Percentiles rank a stretch among this genome's conserved stretches.
Evolutionary conservation across 2,329 filamentous ascomycete genomes (phyloP).

Genomic region (Pseudogymnoascus sp.): DNA sequence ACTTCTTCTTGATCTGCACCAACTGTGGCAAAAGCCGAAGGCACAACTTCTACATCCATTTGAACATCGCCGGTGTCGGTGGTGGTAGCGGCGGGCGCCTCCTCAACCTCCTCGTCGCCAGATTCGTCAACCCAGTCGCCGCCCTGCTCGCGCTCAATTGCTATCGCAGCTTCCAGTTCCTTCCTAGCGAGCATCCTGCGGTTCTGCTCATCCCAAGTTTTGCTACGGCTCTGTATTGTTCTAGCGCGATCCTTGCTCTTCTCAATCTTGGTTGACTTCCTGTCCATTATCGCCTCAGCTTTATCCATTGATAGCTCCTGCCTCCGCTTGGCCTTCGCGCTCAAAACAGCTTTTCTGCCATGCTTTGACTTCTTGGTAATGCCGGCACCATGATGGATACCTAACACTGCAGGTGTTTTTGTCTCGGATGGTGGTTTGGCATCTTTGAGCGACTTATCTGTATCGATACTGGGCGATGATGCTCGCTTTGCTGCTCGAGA

Average conservation of each 20-base stretch:
- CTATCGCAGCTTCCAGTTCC: constrained; percentile 14
- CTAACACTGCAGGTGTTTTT: constrained; percentile 57
- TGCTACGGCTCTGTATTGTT: constrained; percentile 40
- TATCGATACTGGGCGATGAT: constrained; percentile 59
- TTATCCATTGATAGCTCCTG: constrained; percentile 50
- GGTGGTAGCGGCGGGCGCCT: not conserved
- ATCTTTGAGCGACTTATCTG: constrained; percentile 62
- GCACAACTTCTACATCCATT: not conserved
- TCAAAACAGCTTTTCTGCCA: constrained; percentile 44
- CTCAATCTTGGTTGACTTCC: constrained; percentile 46
- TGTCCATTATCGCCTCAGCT: constrained; percentile 51
- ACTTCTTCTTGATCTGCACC: not conserved
- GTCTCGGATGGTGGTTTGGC: constrained; percentile 42
- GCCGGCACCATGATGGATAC: constrained; percentile 57
- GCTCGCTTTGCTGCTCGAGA: constrained; percentile 69
- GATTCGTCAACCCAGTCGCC: constrained; percentile 1
- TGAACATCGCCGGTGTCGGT: not conserved
- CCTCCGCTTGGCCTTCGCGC: constrained; percentile 45
- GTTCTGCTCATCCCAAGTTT: constrained; percentile 53
- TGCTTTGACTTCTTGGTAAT: constrained; percentile 58
- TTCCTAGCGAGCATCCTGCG: constrained; percentile 27
- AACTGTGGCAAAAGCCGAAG: not conserved
- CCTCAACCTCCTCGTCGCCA: constrained; percentile 4
- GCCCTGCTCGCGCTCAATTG: not conserved
- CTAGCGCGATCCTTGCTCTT: constrained; percentile 43